Evolutionary conservation across 352 stramenopile genomes (phyloP).

Genomic region (Globisporangium cystogenes): DNA sequence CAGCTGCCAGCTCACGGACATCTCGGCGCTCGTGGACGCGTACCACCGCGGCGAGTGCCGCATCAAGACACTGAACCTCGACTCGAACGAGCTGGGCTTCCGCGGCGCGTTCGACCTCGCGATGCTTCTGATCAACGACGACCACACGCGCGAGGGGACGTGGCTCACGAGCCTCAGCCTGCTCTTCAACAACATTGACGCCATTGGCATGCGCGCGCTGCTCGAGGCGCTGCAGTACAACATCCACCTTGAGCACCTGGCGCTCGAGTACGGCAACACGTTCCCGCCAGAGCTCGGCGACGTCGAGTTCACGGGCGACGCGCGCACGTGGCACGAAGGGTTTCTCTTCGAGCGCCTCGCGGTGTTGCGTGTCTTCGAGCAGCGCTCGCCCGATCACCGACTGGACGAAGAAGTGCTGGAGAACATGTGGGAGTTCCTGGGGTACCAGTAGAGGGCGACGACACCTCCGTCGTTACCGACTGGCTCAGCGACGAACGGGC

Average conservation of each 20-base stretch:
- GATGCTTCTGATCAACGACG: constrained; percentile 53
- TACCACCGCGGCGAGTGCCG: constrained; percentile 44
- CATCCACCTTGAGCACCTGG: constrained; percentile 37
- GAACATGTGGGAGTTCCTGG: constrained; percentile 47
- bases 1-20: constrained; percentile 43
- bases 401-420: constrained; percentile 42
- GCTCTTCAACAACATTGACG: constrained; percentile 52
- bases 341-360: constrained; percentile 43
- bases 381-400: constrained; percentile 27
- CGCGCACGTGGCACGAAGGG: constrained; percentile 34
- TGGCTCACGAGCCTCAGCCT: constrained; percentile 40
- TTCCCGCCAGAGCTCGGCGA: constrained; percentile 42
- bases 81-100: constrained; percentile 53
- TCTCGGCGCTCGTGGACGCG: constrained; percentile 40
- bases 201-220: constrained; percentile 41
- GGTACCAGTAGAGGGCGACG: constrained; percentile 16
- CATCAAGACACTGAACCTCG: constrained; percentile 38
- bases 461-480: not conserved
- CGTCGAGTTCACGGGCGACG: constrained; percentile 43
- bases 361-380: constrained; percentile 42
- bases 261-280: constrained; percentile 52
- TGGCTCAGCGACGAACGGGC: too few species aligned
- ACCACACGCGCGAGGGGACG: constrained; percentile 25
- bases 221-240: constrained; percentile 50
- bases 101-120: constrained; percentile 47